These are phyloP conservation scores for Massariosphaeria phaeospora DNA, from an alignment of 495 filamentous ascomycete species.

Conservation along the genomic window DNA sequence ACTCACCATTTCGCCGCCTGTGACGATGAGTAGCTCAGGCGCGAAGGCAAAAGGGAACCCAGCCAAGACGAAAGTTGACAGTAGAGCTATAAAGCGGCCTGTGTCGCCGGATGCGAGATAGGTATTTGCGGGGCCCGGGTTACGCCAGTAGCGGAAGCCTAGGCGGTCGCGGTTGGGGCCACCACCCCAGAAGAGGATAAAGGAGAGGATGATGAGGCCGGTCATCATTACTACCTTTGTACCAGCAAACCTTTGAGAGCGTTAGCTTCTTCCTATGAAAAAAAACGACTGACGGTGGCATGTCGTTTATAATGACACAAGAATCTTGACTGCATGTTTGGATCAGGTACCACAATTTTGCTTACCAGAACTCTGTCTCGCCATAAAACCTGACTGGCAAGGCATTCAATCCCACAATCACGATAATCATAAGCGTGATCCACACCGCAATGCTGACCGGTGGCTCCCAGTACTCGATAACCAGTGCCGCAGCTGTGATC, in stretches of 20 bases:
- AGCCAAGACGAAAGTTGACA: slow-evolving; percentile 44
- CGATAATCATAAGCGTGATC: slow-evolving; percentile 51
- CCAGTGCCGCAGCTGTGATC: slow-evolving; percentile 39
- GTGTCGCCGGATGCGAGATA: slow-evolving; percentile 48
- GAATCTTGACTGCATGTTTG: too few species aligned
- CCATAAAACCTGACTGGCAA: slow-evolving; percentile 46
- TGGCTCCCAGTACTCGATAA: slow-evolving; percentile 55
- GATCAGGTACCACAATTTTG: too few species aligned
- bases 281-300: too few species aligned
- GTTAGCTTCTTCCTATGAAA: neutral
- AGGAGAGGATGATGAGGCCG: slow-evolving; percentile 61
- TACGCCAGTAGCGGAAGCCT: slow-evolving; percentile 42
- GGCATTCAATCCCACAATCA: slow-evolving; percentile 36
- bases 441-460: slow-evolving; percentile 54
- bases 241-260: too few species aligned
- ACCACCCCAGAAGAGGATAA: slow-evolving; percentile 62
- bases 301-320: too few species aligned
- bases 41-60: slow-evolving; percentile 56
- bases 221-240: slow-evolving; percentile 63
- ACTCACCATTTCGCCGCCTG: slow-evolving; percentile 45
- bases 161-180: slow-evolving; percentile 48
- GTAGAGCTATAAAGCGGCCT: slow-evolving; percentile 45
- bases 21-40: slow-evolving; percentile 52
- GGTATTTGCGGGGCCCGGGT: slow-evolving; percentile 38
- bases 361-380: slow-evolving; percentile 58